Percentiles rank a stretch among this genome's conserved stretches.
Evolutionary conservation across 1,284 basidiomycete species (phyloP).

Genomic region (Ustilago crameri): DNA sequence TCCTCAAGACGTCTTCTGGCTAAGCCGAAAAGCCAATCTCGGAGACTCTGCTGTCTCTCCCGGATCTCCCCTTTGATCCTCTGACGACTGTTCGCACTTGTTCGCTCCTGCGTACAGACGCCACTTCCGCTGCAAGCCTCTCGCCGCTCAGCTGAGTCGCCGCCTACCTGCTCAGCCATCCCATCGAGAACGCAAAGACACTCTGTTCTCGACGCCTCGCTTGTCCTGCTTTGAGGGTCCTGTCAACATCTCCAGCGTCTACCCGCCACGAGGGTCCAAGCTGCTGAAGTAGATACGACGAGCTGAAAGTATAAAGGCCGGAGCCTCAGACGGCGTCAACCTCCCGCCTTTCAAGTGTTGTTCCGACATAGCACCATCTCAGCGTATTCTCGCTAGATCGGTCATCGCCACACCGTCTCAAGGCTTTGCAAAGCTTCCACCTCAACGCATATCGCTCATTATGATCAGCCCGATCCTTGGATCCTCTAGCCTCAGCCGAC

Average conservation of each 20-base stretch:
- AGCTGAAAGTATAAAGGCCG: background rate
- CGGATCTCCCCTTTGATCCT: background rate
- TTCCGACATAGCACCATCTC: too few relatives aligned
- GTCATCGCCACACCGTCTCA: too few relatives aligned
- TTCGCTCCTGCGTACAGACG: background rate
- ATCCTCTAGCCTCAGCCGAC: constrained; percentile 14
- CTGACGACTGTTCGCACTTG: background rate
- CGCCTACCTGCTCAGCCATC: background rate
- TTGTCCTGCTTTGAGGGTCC: too few relatives aligned
- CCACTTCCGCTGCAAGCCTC: background rate
- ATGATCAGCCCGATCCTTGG: constrained; percentile 15
- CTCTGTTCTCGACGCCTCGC: too few relatives aligned
- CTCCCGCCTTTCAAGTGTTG: too few relatives aligned
- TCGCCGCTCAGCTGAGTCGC: background rate
- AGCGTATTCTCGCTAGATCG: too few relatives aligned
- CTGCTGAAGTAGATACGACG: background rate
- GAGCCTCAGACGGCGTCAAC: too few relatives aligned
- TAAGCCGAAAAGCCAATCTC: background rate
- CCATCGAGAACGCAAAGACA: too few relatives aligned
- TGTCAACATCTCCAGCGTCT: too few relatives aligned
- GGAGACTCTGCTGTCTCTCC: background rate
- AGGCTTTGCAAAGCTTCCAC: too few relatives aligned
- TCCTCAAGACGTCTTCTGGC: background rate
- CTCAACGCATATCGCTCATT: background rate
- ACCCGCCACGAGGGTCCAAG: too few relatives aligned